Base-by-base conservation (phyloP, 306 rosid species). In the Citrullus mucosospermus region DNA sequence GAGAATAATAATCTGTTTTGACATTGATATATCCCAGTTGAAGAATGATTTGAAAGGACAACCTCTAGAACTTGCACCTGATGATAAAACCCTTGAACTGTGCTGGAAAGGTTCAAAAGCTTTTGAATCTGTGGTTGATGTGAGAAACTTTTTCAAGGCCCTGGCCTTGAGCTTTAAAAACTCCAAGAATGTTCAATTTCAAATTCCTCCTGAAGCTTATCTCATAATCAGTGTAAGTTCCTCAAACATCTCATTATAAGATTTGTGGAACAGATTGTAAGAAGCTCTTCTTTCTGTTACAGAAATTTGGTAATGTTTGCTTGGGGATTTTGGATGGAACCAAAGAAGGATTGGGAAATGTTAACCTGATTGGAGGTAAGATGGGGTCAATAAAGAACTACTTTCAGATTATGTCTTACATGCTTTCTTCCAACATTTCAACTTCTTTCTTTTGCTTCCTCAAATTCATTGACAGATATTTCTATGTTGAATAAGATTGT, bases 21-120 rank as follows among this genome's bases (percentile, higher is more conserved):
- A 2, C 78, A 57, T 77, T 25, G 34, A 3, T 68, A 3, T 68
- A 57, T 78, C 58, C 83, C 86, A 93, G 97, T 36, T 93, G 73
- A 82, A 20, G 71, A 82, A 44, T 8, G 87, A 89, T 84, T 71
- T 91, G 43, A 87, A 80, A 18, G 90, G 92, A 69, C 88, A 89
- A 85, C 82, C 86, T 0, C 83, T 91, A 18, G 82, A 50, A 51
- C n/a, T 53, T 53, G 80, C 88, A 18, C 1, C 85, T 4, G 66
- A 81, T 12, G 96, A 93, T 75, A 8, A 2, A 50, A 9, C 96
- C 8, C 87, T 90, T 32, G 85, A 91, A 13, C 15, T 86, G 16
- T 93, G 97, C 85, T 93, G 97, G 98, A 90, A 89, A 83, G 93
- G 98, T 61, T 9, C 75, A 75, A 87, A 88, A 63, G 79, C 90